Evolutionary conservation across 495 filamentous ascomycete genomes (phyloP).

Genomic region (Poronia punctata): DNA sequence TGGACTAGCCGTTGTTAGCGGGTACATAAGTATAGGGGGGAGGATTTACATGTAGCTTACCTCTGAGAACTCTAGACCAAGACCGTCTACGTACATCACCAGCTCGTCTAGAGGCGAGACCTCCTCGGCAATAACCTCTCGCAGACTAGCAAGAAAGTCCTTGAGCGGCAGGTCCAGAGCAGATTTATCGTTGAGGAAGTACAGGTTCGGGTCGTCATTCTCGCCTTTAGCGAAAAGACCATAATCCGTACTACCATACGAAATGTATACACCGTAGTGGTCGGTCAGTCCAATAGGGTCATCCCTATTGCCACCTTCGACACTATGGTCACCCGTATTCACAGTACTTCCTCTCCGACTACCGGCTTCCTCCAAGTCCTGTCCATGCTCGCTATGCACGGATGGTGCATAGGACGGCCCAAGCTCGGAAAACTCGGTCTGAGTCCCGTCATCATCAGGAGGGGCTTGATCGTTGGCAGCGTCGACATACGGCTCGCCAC

Average conservation of each 20-base stretch:
- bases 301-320: slow-evolving; percentile 1
- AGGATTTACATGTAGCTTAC: slow-evolving; percentile 39
- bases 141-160: slow-evolving; percentile 57
- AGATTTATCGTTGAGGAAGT: slow-evolving; percentile 63
- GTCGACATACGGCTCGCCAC: slow-evolving; percentile 28
- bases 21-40: neutral
- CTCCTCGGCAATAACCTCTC: slow-evolving; percentile 59
- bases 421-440: slow-evolving; percentile 9
- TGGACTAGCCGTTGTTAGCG: slow-evolving; percentile 21
- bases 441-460: slow-evolving; percentile 11
- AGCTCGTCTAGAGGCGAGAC: slow-evolving; percentile 62
- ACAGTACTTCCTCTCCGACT: neutral
- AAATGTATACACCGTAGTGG: slow-evolving; percentile 32
- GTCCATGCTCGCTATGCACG: neutral
- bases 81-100: slow-evolving; percentile 56
- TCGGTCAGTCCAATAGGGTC: slow-evolving; percentile 10
- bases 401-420: slow-evolving; percentile 8
- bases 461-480: slow-evolving; percentile 21
- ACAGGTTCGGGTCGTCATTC: slow-evolving; percentile 60
- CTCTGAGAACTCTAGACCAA: slow-evolving; percentile 67
- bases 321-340: neutral
- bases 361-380: slow-evolving; percentile 1
- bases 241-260: slow-evolving; percentile 62
- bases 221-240: slow-evolving; percentile 61
- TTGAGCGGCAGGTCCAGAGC: slow-evolving; percentile 51